Conservation (phyloP, 495 filamentous ascomycete genomes). For the Neurospora discreta region DNA sequence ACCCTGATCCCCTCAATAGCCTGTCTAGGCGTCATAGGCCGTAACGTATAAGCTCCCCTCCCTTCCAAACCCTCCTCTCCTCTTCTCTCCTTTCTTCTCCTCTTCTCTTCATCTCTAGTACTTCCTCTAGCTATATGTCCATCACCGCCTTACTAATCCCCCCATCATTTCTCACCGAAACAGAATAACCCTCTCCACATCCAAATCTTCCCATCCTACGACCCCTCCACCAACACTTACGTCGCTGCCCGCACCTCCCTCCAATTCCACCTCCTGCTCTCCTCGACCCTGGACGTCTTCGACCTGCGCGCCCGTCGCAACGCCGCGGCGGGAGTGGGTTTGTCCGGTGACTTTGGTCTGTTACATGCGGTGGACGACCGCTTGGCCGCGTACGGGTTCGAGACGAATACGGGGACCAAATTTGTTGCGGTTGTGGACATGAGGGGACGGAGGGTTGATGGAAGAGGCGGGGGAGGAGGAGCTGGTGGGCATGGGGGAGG, state of each 20-base stretch:
- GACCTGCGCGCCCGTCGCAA: conserved; percentile 61
- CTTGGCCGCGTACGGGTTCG: conserved; percentile 83
- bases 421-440: conserved; percentile 84
- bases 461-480: conserved; percentile 4
- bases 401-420: conserved; percentile 93
- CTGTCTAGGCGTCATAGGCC: conserved; percentile 86
- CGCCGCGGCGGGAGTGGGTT: conserved; percentile 40
- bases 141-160: conserved; percentile 1
- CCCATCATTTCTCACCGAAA: conserved; percentile 45
- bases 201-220: conserved; percentile 69
- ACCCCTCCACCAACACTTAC: conserved; percentile 30
- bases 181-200: conserved; percentile 97
- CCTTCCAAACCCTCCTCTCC: neutral
- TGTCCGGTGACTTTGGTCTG: conserved; percentile 74
- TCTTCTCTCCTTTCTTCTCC: neutral
- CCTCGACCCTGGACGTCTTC: conserved; percentile 87
- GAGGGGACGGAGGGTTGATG: conserved; percentile 43
- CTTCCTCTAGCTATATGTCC: neutral
- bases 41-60: conserved; percentile 46
- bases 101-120: neutral
- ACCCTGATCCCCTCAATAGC: conserved; percentile 61
- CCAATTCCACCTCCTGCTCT: conserved; percentile 84
- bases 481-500: conserved; percentile 13
- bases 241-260: conserved; percentile 48
- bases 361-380: conserved; percentile 89